These are phyloP conservation scores for Arthroderma uncinatum DNA, from an alignment of 2,329 filamentous ascomycete species.

Conservation along the genomic window DNA sequence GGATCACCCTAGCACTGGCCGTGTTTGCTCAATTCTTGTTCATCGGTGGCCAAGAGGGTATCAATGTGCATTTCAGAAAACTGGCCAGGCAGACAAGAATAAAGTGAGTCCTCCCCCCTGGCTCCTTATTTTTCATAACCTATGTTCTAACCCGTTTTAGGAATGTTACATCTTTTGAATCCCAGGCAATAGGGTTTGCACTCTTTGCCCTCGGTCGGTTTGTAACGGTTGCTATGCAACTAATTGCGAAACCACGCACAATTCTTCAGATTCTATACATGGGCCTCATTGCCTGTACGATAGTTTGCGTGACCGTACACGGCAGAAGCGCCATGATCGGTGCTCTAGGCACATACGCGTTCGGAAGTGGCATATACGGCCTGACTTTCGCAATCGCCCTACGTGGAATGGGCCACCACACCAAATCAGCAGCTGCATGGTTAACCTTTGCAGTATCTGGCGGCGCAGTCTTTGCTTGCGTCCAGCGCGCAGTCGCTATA, in stretches of 20 bases:
- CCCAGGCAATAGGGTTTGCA: slow-evolving; percentile 45
- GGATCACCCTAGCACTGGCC: slow-evolving; percentile 45
- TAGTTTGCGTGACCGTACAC: slow-evolving; percentile 41
- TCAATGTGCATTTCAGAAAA: slow-evolving; percentile 38
- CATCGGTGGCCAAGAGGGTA: slow-evolving; percentile 49
- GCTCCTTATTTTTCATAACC: not conserved
- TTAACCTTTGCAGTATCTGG: slow-evolving; percentile 45
- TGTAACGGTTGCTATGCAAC: slow-evolving; percentile 41
- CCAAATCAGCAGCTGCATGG: slow-evolving; percentile 45
- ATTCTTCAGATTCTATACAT: slow-evolving; percentile 45
- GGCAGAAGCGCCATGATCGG: slow-evolving; percentile 38
- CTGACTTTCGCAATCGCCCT: slow-evolving; percentile 49
- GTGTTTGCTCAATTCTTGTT: slow-evolving; percentile 49
- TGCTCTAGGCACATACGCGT: slow-evolving; percentile 45
- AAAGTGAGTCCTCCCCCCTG: slow-evolving; percentile 8
- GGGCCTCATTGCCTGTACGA: slow-evolving; percentile 43
- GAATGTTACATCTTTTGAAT: slow-evolving; percentile 26
- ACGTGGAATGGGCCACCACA: slow-evolving; percentile 47
- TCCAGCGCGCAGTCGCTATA: slow-evolving; percentile 39
- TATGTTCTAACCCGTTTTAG: slow-evolving; percentile 18
- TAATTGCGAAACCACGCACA: slow-evolving; percentile 47
- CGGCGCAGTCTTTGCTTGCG: slow-evolving; percentile 45
- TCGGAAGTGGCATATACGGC: slow-evolving; percentile 50
- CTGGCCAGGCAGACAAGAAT: slow-evolving; percentile 36
- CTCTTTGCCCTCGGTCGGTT: slow-evolving; percentile 50